These are phyloP conservation scores for Suillus placidus DNA, from an alignment of 768 basidiomycete genomes.

Conservation along the genomic window DNA sequence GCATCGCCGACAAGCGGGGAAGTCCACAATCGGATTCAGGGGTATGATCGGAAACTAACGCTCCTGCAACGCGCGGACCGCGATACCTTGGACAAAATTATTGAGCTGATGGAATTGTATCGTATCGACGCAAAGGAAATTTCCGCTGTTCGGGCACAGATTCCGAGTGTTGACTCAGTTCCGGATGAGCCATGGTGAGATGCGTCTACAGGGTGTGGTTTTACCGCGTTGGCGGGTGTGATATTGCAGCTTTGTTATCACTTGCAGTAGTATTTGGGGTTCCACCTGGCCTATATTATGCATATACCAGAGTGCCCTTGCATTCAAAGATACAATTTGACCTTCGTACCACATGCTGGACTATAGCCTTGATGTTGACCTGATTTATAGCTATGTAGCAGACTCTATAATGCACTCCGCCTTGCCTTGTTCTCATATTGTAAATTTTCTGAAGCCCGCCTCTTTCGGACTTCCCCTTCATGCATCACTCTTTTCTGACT, in stretches of 20 bases:
- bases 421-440: background rate
- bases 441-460: background rate
- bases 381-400: background rate
- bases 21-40: background rate
- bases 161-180: background rate
- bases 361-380: background rate
- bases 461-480: background rate
- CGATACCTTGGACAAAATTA: background rate
- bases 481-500: background rate
- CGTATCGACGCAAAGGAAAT: background rate
- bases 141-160: background rate
- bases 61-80: background rate
- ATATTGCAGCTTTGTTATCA: background rate
- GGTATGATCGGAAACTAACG: background rate
- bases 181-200: background rate
- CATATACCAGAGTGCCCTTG: background rate
- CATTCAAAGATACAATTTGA: background rate
- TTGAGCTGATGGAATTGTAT: background rate
- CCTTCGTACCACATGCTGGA: background rate
- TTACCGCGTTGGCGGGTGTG: background rate
- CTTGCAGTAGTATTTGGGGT: background rate
- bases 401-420: background rate
- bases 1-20: background rate
- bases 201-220: background rate
- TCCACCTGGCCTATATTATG: background rate